Conservation (phyloP, 768 basidiomycete species). For the Pleurotus ostreatus region DNA sequence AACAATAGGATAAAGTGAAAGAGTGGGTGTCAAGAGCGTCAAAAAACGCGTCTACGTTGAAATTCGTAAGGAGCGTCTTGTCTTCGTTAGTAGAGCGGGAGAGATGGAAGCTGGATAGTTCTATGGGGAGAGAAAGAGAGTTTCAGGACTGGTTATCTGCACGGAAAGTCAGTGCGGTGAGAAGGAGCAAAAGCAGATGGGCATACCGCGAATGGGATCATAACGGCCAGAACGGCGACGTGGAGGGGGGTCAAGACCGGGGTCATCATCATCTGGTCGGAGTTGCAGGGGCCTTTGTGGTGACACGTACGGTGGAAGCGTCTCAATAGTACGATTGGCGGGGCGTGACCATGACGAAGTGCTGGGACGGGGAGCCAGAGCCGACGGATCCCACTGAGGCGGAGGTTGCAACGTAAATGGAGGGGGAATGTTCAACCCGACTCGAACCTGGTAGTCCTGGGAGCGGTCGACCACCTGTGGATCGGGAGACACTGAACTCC, state of each 20-base stretch:
- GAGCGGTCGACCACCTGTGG: conserved; percentile 27
- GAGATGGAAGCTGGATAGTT: neutral
- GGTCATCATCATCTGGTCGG: neutral
- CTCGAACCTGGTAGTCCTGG: conserved; percentile 23
- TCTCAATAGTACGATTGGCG: neutral
- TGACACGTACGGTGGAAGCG: conserved; percentile 4
- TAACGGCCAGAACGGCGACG: conserved; percentile 40
- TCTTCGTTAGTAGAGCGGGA: neutral
- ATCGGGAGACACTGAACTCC: conserved; percentile 31
- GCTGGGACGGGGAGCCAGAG: conserved; percentile 15
- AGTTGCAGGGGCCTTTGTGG: conserved; percentile 7
- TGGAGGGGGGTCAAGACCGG: conserved; percentile 15
- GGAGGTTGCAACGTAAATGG: conserved; percentile 66
- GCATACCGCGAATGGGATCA: conserved; percentile 47
- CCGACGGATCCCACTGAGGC: conserved; percentile 58
- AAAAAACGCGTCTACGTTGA: neutral
- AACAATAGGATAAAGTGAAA: neutral
- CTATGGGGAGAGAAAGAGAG: neutral
- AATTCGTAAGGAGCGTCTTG: conserved; percentile 5
- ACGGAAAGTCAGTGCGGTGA: neutral
- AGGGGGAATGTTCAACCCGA: conserved; percentile 35
- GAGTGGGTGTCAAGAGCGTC: neutral
- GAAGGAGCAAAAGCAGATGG: conserved; percentile 23
- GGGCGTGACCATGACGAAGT: conserved; percentile 15
- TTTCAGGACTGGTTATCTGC: conserved; percentile 1